phyloP scores from a whole-genome alignment of 352 stramenopile genomes.

The Thalassiosira hispida region DNA sequence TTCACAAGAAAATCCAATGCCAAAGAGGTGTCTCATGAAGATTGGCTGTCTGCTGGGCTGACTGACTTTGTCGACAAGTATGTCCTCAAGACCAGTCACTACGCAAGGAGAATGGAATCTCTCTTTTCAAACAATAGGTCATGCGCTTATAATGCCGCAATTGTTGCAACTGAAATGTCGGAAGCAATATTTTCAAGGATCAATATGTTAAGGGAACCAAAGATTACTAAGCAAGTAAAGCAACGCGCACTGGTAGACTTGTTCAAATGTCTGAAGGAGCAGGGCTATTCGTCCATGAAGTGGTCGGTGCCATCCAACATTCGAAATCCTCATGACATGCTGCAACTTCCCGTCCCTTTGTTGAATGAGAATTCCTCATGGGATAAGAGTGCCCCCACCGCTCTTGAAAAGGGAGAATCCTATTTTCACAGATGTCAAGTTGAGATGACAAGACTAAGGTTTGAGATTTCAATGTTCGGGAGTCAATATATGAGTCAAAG shows the following conservation, averaged over 20 bases:
- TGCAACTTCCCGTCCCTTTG: slow-evolving; percentile 73
- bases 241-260: slow-evolving; percentile 96
- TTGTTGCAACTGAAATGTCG: slow-evolving; percentile 90
- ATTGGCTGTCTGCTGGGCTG: slow-evolving; percentile 47
- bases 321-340: slow-evolving; percentile 65
- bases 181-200: slow-evolving; percentile 96
- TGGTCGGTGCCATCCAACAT: slow-evolving; percentile 77
- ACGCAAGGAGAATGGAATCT: slow-evolving; percentile 74
- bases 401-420: slow-evolving; percentile 66
- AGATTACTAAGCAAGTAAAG: slow-evolving; percentile 94
- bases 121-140: slow-evolving; percentile 48
- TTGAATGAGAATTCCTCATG: slow-evolving; percentile 16
- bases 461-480: slow-evolving; percentile 78
- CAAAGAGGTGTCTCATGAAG: slow-evolving; percentile 32
- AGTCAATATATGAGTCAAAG: slow-evolving; percentile 81
- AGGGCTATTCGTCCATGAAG: slow-evolving; percentile 79
- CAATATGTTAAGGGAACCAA: slow-evolving; percentile 85
- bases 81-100: slow-evolving; percentile 58
- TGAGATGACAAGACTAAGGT: slow-evolving; percentile 70
- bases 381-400: slow-evolving; percentile 24
- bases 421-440: slow-evolving; percentile 79
- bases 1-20: slow-evolving; percentile 5
- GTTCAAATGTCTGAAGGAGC: slow-evolving; percentile 84
- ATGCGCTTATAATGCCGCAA: slow-evolving; percentile 68
- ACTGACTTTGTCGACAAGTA: slow-evolving; percentile 55